Percentiles rank a stretch among this genome's conserved stretches.
Evolutionary conservation across 2,329 filamentous ascomycete species (phyloP).

Genomic region (Cladorrhinum sp.): DNA sequence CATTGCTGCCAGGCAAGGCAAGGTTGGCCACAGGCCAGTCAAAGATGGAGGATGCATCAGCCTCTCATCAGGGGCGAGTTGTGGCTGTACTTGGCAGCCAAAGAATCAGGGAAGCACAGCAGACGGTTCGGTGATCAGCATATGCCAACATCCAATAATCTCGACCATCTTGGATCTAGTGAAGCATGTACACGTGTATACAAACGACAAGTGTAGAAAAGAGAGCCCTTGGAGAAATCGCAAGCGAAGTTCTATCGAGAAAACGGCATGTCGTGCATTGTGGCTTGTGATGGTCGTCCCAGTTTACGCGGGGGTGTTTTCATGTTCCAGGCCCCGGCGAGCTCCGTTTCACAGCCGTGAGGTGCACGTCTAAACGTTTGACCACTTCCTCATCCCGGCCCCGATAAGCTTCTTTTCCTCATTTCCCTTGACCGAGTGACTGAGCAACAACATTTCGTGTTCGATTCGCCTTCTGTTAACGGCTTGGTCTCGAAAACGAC

Average conservation of each 20-base stretch:
- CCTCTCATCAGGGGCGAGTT: not conserved
- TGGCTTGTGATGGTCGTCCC: constrained; percentile 1
- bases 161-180: not conserved
- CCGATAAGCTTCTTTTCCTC: not conserved
- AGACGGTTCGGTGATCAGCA: not conserved
- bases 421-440: not conserved
- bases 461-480: not conserved
- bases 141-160: not conserved
- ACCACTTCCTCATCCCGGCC: too few relatives aligned
- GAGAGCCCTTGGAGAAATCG: not conserved
- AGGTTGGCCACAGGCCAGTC: not conserved
- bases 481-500: not conserved
- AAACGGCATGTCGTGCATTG: constrained; percentile 10
- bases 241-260: constrained; percentile 1
- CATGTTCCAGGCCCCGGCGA: not conserved
- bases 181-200: not conserved
- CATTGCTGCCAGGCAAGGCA: not conserved
- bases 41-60: not conserved
- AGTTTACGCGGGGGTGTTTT: not conserved
- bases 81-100: not conserved
- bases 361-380: too few relatives aligned
- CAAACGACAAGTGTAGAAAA: not conserved
- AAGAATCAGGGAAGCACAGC: not conserved
- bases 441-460: not conserved
- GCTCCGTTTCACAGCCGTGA: not conserved